Evolutionary conservation across 2,329 filamentous ascomycete genomes (phyloP).

Genomic region (Exophiala aquamarina): DNA sequence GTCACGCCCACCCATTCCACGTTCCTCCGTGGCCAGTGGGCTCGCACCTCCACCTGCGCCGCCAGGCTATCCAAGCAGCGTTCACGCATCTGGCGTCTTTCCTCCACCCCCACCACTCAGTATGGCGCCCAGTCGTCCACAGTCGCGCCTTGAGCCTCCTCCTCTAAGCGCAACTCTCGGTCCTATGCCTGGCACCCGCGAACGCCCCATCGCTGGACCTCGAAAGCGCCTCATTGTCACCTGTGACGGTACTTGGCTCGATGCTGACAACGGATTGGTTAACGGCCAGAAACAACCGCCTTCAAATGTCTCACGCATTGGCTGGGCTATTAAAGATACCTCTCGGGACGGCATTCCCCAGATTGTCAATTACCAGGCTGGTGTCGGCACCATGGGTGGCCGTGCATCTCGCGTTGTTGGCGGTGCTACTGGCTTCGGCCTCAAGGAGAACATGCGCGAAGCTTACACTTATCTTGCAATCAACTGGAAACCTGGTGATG

Average conservation of each 20-base stretch:
- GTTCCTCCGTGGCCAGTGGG: conserved; percentile 22
- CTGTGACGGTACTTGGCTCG: conserved; percentile 39
- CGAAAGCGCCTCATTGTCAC: conserved; percentile 37
- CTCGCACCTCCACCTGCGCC: conserved; percentile 19
- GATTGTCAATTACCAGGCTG: conserved; percentile 43
- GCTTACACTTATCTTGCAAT: conserved; percentile 35
- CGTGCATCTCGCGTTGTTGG: conserved; percentile 19
- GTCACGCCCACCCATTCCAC: conserved; percentile 19
- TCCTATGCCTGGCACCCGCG: conserved; percentile 27
- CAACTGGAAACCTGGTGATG: conserved; percentile 37
- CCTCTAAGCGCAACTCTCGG: conserved; percentile 24
- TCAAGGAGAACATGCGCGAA: conserved; percentile 30
- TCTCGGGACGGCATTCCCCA: conserved; percentile 37
- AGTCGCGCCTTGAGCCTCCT: conserved; percentile 26
- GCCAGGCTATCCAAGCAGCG: conserved; percentile 16
- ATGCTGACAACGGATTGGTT: conserved; percentile 31
- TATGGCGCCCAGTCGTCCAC: conserved; percentile 17
- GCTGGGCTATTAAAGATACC: conserved; percentile 35
- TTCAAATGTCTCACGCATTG: conserved; percentile 42
- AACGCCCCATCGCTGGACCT: conserved; percentile 21
- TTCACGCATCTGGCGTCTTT: conserved; percentile 19
- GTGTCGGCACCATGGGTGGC: conserved; percentile 36
- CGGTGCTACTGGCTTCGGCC: conserved; percentile 26
- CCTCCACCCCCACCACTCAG: conserved; percentile 16
- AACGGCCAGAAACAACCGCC: conserved; percentile 32